Percentiles rank a stretch among this genome's conserved stretches.
Conservation (phyloP, 2,329 filamentous ascomycete genomes). For the Penicillium frequentans region DNA sequence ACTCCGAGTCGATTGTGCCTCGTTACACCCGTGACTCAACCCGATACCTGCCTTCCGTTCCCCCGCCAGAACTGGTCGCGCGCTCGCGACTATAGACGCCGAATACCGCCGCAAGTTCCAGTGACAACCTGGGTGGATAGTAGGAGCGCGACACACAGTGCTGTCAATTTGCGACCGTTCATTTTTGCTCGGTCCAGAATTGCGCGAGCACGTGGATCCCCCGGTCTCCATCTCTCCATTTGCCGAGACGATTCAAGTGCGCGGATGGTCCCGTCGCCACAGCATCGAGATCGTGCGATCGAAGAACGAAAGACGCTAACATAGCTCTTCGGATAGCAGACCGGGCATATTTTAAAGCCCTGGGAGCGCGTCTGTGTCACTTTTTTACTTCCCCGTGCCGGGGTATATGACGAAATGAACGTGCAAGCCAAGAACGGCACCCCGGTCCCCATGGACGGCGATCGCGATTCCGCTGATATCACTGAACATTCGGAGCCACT, state of each 20-base stretch:
- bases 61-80: conserved; percentile 22
- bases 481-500: conserved; percentile 37
- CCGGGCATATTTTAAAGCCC: not conserved
- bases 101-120: not conserved
- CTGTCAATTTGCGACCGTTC: conserved; percentile 7
- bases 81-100: conserved; percentile 21
- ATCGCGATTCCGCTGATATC: conserved; percentile 39
- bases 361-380: conserved; percentile 2
- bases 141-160: not conserved
- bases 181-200: not conserved
- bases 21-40: conserved; percentile 23
- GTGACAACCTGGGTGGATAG: not conserved
- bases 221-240: not conserved
- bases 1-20: conserved; percentile 23
- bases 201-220: conserved; percentile 17
- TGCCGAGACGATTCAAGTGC: conserved; percentile 10
- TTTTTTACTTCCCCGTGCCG: not conserved
- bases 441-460: conserved; percentile 38
- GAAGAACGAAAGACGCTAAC: conserved; percentile 3
- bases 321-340: conserved; percentile 1
- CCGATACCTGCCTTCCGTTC: conserved; percentile 11
- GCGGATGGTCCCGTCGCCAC: conserved; percentile 22
- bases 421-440: conserved; percentile 37
- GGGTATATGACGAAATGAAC: conserved; percentile 34
- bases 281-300: conserved; percentile 11